These are phyloP conservation scores for Rhynchosporium graminicola DNA, from an alignment of 2,329 filamentous ascomycete species.

Conservation along the genomic window DNA sequence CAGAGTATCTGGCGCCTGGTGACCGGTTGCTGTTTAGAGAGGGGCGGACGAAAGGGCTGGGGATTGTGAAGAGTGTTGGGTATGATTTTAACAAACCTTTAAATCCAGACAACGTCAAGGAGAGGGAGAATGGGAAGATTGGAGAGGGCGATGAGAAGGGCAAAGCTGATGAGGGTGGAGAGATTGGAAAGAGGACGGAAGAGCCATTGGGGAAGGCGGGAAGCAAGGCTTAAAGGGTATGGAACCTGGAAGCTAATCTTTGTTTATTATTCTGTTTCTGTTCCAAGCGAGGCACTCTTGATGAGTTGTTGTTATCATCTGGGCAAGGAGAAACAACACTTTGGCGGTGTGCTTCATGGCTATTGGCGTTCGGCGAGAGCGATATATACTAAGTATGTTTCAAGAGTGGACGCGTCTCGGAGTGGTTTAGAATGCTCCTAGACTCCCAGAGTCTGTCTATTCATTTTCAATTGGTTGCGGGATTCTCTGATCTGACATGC, in stretches of 20 bases:
- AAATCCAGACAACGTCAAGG: constrained; percentile 42
- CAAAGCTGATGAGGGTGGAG: constrained; percentile 5
- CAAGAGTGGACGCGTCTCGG: neutral
- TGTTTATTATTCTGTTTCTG: neutral
- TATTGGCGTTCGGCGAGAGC: neutral
- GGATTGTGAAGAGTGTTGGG: constrained; percentile 88
- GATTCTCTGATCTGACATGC: neutral
- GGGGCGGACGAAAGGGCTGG: constrained; percentile 90
- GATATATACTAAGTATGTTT: neutral
- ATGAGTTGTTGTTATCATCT: neutral
- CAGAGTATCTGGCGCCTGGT: constrained; percentile 86
- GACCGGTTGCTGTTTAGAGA: constrained; percentile 92
- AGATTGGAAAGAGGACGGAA: too few species aligned
- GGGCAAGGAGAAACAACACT: neutral
- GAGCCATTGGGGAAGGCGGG: constrained; percentile 1
- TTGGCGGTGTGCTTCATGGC: neutral
- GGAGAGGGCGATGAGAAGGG: constrained; percentile 17
- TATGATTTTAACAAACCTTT: constrained; percentile 69
- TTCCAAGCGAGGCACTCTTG: neutral
- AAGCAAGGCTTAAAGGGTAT: constrained; percentile 6
- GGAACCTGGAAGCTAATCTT: neutral
- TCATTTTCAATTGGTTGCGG: too few species aligned
- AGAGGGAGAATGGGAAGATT: constrained; percentile 18
- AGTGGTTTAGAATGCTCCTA: neutral
- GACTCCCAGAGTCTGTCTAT: too few species aligned